Conservation (phyloP, 1,284 basidiomycete genomes). For the Ustilago shanxiensis region DNA sequence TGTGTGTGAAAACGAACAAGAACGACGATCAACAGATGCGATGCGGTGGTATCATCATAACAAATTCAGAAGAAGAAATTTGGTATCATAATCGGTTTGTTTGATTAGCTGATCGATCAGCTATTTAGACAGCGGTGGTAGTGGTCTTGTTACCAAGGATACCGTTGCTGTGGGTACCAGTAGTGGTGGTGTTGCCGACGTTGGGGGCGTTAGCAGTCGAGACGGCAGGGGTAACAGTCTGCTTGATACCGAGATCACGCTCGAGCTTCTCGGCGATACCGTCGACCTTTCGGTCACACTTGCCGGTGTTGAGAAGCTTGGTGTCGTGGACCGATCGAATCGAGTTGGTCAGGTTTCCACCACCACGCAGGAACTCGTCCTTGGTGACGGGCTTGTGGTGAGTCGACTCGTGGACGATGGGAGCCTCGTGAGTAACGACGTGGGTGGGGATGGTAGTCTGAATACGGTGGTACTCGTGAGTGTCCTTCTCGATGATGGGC, state of each 20-base stretch:
- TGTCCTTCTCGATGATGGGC: slow-evolving; percentile 69
- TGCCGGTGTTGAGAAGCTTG: slow-evolving; percentile 62
- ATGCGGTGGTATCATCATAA: slow-evolving; percentile 27
- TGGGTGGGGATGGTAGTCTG: slow-evolving; percentile 66
- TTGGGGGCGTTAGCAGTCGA: slow-evolving; percentile 8
- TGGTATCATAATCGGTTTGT: background rate
- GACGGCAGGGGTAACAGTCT: slow-evolving; percentile 7
- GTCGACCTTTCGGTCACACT: slow-evolving; percentile 61
- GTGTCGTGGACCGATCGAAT: slow-evolving; percentile 51
- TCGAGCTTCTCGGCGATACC: slow-evolving; percentile 61
- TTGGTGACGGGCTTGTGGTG: slow-evolving; percentile 64
- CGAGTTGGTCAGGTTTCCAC: slow-evolving; percentile 59
- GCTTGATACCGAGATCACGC: slow-evolving; percentile 46
- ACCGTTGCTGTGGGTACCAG: background rate
- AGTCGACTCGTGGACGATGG: slow-evolving; percentile 67
- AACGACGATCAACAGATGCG: background rate
- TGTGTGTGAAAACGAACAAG: background rate
- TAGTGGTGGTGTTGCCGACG: background rate
- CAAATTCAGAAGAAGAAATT: background rate
- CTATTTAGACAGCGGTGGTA: slow-evolving; percentile 29
- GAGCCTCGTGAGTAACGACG: slow-evolving; percentile 66
- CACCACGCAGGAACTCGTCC: slow-evolving; percentile 64
- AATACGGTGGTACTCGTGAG: slow-evolving; percentile 69
- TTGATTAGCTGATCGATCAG: no score
- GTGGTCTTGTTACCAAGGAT: slow-evolving; percentile 7